These are phyloP conservation scores for Canna indica DNA, from an alignment of 176 grass and related monocot genomes.

Conservation along the genomic window DNA sequence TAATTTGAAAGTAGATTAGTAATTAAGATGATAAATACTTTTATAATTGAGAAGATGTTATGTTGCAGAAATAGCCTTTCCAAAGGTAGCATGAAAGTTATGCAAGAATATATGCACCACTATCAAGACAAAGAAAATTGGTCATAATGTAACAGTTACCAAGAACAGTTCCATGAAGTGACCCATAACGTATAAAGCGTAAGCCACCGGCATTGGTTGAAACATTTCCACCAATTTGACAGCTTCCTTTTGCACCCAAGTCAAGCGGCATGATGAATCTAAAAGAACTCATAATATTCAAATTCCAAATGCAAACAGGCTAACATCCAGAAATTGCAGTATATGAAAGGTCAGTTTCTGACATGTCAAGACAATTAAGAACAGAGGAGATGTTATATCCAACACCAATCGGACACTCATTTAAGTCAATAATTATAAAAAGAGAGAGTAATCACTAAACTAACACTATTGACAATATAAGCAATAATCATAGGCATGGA, in stretches of 20 bases:
- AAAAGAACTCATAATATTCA: constrained; percentile 12
- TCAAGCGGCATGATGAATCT: constrained; percentile 98
- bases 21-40: neutral
- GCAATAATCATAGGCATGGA: no score
- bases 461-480: no score
- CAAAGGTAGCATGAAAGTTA: neutral
- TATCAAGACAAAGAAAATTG: neutral
- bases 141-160: constrained; percentile 30
- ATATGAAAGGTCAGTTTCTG: neutral
- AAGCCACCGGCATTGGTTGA: constrained; percentile 94
- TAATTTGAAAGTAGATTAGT: neutral
- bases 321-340: neutral
- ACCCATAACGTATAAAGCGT: constrained; percentile 87
- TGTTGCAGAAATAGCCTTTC: neutral
- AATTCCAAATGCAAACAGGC: constrained; percentile 3
- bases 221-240: constrained; percentile 92
- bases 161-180: constrained; percentile 91
- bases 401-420: no score
- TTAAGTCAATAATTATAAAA: no score
- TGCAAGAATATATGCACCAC: neutral
- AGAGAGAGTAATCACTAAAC: no score
- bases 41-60: neutral
- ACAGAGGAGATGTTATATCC: no score
- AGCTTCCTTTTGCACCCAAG: constrained; percentile 93
- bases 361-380: no score